Evolutionary conservation across 2,329 filamentous ascomycete species (phyloP), one percentile per base, ranked within the genome.

Genomic region (Fusarium sp.): DNA sequence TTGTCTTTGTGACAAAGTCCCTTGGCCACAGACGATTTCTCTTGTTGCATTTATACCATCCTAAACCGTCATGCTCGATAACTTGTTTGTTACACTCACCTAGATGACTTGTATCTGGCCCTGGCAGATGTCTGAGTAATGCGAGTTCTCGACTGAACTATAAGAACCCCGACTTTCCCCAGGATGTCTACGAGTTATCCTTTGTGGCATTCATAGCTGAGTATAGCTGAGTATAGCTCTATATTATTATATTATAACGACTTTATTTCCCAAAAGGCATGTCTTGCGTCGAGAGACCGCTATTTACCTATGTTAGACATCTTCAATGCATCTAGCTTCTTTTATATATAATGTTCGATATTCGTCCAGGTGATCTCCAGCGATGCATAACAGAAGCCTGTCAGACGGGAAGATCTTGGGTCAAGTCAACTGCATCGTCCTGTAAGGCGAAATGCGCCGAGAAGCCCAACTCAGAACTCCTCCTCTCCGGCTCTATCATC

Each of bases 251-350:
- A 43, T 16, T 22, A 16, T 16, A 22, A 43, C 18, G 12, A 24
- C 5, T 43, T 20, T 9, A 14, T 43, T 8, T 43, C 10, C 4
- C 5, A 10, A 12, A 0, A 20, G 25, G 25, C 16, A 16, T 10
- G 10, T 47, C 45, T 29, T 14, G 25, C 4, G 8, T 20, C 7
- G 3, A 6, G 15, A 16, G 25, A 29, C 15, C 6, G 10, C 10
- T 24, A 24, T 24, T 32, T 32, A 32, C 30, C 15, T 32, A 16
- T 4, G 7, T 32, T 32, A 16, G 30, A 32, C 30, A 14, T 7
- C 1, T 1, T 8, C 14, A 15, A 14, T 8, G 3, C 0, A 32
- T 16, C 14, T 32, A 32, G 1, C 14, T 32, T 32, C 30, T 32
- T 16, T 32, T 32, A 32, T 16, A 16, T 32, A 32, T 32, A 7